phyloP scores from a whole-genome alignment of 2,329 filamentous ascomycete genomes.

The Colletotrichum sublineola region DNA sequence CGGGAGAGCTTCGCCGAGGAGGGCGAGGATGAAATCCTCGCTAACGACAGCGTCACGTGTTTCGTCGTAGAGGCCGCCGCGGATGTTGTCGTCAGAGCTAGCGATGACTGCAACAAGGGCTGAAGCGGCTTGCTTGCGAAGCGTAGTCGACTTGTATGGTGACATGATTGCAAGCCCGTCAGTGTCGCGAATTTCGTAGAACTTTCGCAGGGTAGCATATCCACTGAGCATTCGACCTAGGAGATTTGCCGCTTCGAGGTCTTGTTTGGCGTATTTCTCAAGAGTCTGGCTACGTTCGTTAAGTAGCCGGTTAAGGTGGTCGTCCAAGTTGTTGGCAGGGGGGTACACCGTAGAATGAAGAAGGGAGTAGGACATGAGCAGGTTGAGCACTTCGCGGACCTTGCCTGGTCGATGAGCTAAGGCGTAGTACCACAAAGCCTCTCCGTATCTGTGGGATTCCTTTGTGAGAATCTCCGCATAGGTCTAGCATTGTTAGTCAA shows the following conservation, averaged over 20 bases:
- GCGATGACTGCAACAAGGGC: conserved; percentile 86
- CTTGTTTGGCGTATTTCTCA: conserved; percentile 77
- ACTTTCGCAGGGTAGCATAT: conserved; percentile 90
- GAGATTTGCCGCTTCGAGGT: conserved; percentile 85
- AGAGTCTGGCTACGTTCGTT: conserved; percentile 79
- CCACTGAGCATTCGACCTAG: conserved; percentile 89
- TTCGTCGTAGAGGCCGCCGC: conserved; percentile 88
- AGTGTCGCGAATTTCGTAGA: conserved; percentile 88
- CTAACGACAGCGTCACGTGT: conserved; percentile 85
- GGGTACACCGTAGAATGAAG: conserved; percentile 88
- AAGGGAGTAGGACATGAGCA: conserved; percentile 88
- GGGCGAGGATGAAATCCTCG: conserved; percentile 85
- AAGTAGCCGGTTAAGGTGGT: conserved; percentile 77
- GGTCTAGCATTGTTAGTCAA: conserved; percentile 66
- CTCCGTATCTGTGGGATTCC: conserved; percentile 82
- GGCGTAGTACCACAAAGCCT: conserved; percentile 91
- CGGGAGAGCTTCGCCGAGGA: conserved; percentile 86
- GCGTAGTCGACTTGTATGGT: conserved; percentile 63
- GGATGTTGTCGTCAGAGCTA: conserved; percentile 90
- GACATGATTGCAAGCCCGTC: conserved; percentile 47
- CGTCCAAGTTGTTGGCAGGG: conserved; percentile 77
- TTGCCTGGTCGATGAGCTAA: conserved; percentile 83
- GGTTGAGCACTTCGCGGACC: conserved; percentile 86
- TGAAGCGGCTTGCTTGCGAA: conserved; percentile 77
- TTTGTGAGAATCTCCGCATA: conserved; percentile 84